These are phyloP conservation scores for Phaeomoniella chlamydospora DNA, from an alignment of 2,329 filamentous ascomycete species.

Conservation along the genomic window DNA sequence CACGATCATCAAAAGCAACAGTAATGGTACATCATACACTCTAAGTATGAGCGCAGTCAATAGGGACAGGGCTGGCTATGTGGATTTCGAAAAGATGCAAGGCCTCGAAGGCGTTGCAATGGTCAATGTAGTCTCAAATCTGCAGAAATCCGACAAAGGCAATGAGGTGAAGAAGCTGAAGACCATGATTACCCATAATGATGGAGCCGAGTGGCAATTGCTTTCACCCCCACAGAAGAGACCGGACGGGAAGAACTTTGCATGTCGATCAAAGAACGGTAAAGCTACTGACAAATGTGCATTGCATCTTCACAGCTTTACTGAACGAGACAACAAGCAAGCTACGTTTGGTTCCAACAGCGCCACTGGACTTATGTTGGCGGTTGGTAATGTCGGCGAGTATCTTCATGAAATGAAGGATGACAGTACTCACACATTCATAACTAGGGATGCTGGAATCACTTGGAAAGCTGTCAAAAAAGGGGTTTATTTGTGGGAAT, in stretches of 20 bases:
- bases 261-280: slow-evolving; percentile 47
- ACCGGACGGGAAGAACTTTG: slow-evolving; percentile 54
- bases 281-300: slow-evolving; percentile 52
- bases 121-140: slow-evolving; percentile 73
- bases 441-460: slow-evolving; percentile 82
- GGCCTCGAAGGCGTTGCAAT: slow-evolving; percentile 81
- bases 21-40: slow-evolving; percentile 91
- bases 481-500: slow-evolving; percentile 84
- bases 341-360: slow-evolving; percentile 81
- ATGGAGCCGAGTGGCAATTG: slow-evolving; percentile 75
- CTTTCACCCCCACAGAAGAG: slow-evolving; percentile 60
- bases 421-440: slow-evolving; percentile 78
- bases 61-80: slow-evolving; percentile 59
- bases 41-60: slow-evolving; percentile 72
- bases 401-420: slow-evolving; percentile 52
- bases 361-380: slow-evolving; percentile 83
- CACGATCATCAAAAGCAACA: slow-evolving; percentile 93
- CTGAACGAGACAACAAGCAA: slow-evolving; percentile 66
- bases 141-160: slow-evolving; percentile 41
- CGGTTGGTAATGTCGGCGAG: slow-evolving; percentile 76
- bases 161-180: slow-evolving; percentile 65
- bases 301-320: slow-evolving; percentile 89
- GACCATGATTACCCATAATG: slow-evolving; percentile 90
- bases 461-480: slow-evolving; percentile 77
- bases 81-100: slow-evolving; percentile 93